These are phyloP conservation scores for Pseudoperonospora humuli DNA, from an alignment of 352 stramenopile genomes.

Conservation along the genomic window DNA sequence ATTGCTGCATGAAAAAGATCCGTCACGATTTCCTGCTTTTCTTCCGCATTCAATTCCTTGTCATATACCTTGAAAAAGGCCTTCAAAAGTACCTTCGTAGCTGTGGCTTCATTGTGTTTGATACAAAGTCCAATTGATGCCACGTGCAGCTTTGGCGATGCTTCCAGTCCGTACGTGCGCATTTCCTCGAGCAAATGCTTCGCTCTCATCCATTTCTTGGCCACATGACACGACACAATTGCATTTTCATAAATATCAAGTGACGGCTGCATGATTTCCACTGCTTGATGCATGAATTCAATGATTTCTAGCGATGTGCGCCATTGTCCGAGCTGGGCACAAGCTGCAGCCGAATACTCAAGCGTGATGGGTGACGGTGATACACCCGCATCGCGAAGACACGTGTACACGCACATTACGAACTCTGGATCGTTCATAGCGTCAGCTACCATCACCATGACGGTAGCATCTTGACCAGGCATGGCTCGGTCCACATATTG, in stretches of 20 bases:
- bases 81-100: constrained; percentile 35
- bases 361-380: constrained; percentile 61
- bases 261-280: constrained; percentile 66
- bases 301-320: constrained; percentile 49
- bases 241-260: constrained; percentile 66
- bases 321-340: constrained; percentile 46
- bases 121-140: constrained; percentile 47
- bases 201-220: constrained; percentile 57
- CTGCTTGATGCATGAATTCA: constrained; percentile 56
- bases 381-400: constrained; percentile 44
- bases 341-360: constrained; percentile 52
- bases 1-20: constrained; percentile 39
- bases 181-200: constrained; percentile 69
- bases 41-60: constrained; percentile 27
- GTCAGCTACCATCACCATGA: constrained; percentile 74
- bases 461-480: constrained; percentile 60
- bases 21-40: constrained; percentile 32
- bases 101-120: constrained; percentile 40
- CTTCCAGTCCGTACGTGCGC: constrained; percentile 39
- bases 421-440: constrained; percentile 46
- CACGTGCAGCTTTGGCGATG: constrained; percentile 42
- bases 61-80: constrained; percentile 35
- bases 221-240: constrained; percentile 41
- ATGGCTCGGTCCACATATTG: constrained; percentile 57
- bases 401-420: constrained; percentile 51